phyloP scores from a whole-genome alignment of 805 yeast species.

The Candida caryicola region DNA sequence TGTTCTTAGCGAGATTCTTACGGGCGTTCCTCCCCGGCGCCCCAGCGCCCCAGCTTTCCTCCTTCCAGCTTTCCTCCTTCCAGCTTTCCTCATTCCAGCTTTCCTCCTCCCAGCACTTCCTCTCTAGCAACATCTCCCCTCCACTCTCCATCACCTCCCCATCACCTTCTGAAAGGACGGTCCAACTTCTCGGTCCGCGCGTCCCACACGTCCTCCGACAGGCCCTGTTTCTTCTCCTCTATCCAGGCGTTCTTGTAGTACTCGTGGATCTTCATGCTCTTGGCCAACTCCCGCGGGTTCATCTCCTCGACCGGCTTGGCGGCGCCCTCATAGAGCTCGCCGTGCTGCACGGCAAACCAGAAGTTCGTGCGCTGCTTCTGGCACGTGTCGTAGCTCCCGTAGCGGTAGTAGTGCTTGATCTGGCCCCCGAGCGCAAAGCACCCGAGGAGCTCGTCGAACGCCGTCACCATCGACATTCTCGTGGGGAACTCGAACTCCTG shows the following conservation, averaged over 20 bases:
- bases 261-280: conserved; percentile 53
- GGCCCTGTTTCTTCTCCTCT: conserved; percentile 62
- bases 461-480: conserved; percentile 68
- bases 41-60: too few species aligned
- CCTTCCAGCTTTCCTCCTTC: too few species aligned
- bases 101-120: too few species aligned
- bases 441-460: conserved; percentile 32
- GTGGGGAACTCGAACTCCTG: conserved; percentile 60
- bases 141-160: too few species aligned
- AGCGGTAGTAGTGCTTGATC: too few species aligned
- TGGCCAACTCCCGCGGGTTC: conserved; percentile 45
- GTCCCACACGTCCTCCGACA: conserved; percentile 86
- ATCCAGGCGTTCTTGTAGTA: conserved; percentile 66
- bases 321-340: too few species aligned
- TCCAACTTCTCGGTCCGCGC: conserved; percentile 26
- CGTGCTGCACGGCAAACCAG: conserved; percentile 44
- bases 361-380: background rate
- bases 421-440: conserved; percentile 10
- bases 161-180: conserved; percentile 13
- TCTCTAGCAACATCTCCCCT: too few species aligned
- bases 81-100: too few species aligned
- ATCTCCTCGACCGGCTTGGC: conserved; percentile 37
- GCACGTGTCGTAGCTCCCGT: background rate
- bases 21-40: too few species aligned
- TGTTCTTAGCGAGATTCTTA: too few species aligned